These are phyloP conservation scores for Simplicillium sp. DNA, from an alignment of 2,329 filamentous ascomycete genomes.

Conservation along the genomic window DNA sequence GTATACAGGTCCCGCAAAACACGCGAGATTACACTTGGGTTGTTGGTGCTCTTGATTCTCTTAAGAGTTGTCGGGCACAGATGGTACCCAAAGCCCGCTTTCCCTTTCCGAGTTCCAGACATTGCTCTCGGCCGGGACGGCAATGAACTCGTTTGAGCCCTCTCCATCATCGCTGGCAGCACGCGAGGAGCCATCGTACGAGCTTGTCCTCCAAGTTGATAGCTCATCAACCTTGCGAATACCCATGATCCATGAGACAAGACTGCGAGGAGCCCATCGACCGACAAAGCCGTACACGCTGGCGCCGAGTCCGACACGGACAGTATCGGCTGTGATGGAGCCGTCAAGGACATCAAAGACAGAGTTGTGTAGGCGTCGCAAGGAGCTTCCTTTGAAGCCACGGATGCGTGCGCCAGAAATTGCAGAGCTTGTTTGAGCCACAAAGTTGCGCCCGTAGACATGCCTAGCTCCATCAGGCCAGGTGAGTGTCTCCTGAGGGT, in stretches of 20 bases:
- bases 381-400: slow-evolving; percentile 57
- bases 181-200: slow-evolving; percentile 24
- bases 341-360: slow-evolving; percentile 83
- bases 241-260: slow-evolving; percentile 94
- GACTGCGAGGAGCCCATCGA: slow-evolving; percentile 61
- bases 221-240: slow-evolving; percentile 53
- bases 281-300: slow-evolving; percentile 80
- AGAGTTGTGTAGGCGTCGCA: slow-evolving; percentile 73
- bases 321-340: slow-evolving; percentile 48
- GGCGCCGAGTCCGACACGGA: slow-evolving; percentile 78
- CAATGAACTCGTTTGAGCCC: slow-evolving; percentile 37
- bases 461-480: slow-evolving; percentile 55
- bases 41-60: too few species aligned
- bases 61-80: too few species aligned
- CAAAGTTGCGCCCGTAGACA: slow-evolving; percentile 54
- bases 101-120: slow-evolving; percentile 31
- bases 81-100: slow-evolving; percentile 34
- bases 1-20: too few species aligned
- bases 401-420: slow-evolving; percentile 48
- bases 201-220: slow-evolving; percentile 40
- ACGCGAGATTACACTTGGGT: too few species aligned
- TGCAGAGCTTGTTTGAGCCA: slow-evolving; percentile 42
- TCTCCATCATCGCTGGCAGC: slow-evolving; percentile 26
- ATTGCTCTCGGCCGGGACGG: slow-evolving; percentile 32
- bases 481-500: slow-evolving; percentile 38